Conservation (phyloP, 306 rosid genomes). For the Notholithocarpus densiflorus region DNA sequence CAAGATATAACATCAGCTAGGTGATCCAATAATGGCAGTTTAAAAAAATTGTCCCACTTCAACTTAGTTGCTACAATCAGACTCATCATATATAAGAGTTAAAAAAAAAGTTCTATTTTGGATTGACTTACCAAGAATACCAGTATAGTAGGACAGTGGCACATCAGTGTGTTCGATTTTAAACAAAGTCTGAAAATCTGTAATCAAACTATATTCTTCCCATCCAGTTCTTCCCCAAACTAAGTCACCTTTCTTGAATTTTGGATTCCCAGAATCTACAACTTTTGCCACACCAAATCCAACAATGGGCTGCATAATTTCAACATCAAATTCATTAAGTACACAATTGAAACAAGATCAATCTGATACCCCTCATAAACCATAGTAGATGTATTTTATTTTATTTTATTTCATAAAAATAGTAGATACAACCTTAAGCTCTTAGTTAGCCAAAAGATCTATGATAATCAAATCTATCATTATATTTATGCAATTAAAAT, state of each 20-base stretch:
- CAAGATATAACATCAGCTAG: too few species aligned
- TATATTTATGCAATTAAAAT: neutral
- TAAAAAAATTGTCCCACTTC: too few species aligned
- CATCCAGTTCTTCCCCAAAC: slow-evolving; percentile 31
- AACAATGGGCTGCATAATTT: slow-evolving; percentile 26
- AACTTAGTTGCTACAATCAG: too few species aligned
- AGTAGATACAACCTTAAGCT: neutral
- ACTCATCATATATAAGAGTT: neutral
- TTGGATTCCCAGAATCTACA: slow-evolving; percentile 25
- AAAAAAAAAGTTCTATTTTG: neutral
- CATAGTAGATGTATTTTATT: neutral
- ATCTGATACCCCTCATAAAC: neutral
- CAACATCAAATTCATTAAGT: neutral
- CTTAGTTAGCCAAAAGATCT: too few species aligned
- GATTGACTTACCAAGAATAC: slow-evolving; percentile 29
- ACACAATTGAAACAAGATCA: neutral
- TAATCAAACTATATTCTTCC: slow-evolving; percentile 32
- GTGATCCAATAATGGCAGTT: too few species aligned
- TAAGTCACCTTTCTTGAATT: slow-evolving; percentile 30
- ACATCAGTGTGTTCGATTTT: slow-evolving; percentile 30
- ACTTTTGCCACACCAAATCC: slow-evolving; percentile 35
- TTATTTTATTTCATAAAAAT: too few species aligned
- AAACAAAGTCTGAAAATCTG: neutral
- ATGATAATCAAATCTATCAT: neutral
- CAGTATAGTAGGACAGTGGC: slow-evolving; percentile 39